Conservation (phyloP, 768 basidiomycete genomes). For the Mrakia frigida region DNA sequence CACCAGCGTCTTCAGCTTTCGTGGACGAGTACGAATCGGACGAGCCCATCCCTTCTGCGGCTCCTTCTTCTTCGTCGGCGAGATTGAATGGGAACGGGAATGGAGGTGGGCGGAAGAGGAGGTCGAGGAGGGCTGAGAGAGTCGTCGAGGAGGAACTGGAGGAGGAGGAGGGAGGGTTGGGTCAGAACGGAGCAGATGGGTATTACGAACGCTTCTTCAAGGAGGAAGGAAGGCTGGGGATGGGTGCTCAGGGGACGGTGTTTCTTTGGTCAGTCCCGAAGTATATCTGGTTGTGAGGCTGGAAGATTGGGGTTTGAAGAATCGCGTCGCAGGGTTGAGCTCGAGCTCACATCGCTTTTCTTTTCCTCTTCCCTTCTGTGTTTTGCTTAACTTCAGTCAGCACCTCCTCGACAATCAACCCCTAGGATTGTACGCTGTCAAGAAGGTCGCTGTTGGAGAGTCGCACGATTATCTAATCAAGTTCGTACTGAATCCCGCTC, state of each 20-base stretch:
- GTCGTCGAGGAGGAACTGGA: neutral
- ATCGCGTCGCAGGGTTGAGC: neutral
- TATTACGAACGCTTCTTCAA: constrained; percentile 91
- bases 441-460: constrained; percentile 92
- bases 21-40: constrained; percentile 1
- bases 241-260: constrained; percentile 91
- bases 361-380: neutral
- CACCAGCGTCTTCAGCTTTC: neutral
- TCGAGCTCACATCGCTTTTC: too few species aligned
- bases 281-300: neutral
- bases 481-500: neutral
- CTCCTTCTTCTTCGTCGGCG: too few species aligned
- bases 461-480: constrained; percentile 73
- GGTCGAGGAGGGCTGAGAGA: neutral
- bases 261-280: constrained; percentile 60
- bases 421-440: constrained; percentile 74
- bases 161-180: neutral
- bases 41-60: neutral
- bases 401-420: constrained; percentile 83
- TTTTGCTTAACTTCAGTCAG: constrained; percentile 44
- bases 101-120: neutral
- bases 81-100: too few species aligned
- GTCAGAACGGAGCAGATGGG: constrained; percentile 59
- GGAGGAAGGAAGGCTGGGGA: constrained; percentile 75
- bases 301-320: neutral